A percentile compares a stretch with the other conserved stretches of the same genome.
Evolutionary conservation across 2,329 filamentous ascomycete genomes (phyloP).

Genomic region (Aureobasidium sp.): DNA sequence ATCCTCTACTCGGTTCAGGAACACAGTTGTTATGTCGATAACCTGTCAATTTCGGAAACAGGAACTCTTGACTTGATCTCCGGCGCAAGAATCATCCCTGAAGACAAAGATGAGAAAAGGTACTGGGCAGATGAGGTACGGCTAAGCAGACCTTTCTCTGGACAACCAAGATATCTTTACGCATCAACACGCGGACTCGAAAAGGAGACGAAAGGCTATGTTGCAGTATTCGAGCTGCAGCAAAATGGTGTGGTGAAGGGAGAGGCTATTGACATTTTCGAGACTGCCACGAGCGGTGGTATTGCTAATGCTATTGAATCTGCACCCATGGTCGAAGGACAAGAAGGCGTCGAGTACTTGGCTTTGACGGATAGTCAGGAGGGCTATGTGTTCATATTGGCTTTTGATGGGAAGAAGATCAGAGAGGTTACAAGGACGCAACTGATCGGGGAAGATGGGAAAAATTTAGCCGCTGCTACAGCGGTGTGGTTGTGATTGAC

Average conservation of each 20-base stretch:
- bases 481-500: constrained; percentile 26
- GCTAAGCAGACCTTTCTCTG: constrained; percentile 23
- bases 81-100: constrained; percentile 27
- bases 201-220: constrained; percentile 27
- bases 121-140: constrained; percentile 33
- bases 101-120: constrained; percentile 25
- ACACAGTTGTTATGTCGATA: constrained; percentile 31
- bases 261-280: constrained; percentile 26
- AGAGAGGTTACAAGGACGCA: constrained; percentile 25
- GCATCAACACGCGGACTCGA: constrained; percentile 29
- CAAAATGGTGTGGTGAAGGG: constrained; percentile 24
- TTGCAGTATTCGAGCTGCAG: constrained; percentile 25
- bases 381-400: constrained; percentile 27
- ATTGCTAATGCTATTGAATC: constrained; percentile 31
- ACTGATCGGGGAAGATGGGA: constrained; percentile 26
- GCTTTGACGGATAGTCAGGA: constrained; percentile 31
- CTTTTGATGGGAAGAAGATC: constrained; percentile 27
- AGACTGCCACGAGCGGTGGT: constrained; percentile 30
- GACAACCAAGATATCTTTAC: constrained; percentile 26
- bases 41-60: constrained; percentile 25
- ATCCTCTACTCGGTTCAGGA: constrained; percentile 30
- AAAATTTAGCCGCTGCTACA: constrained; percentile 27
- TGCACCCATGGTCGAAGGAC: constrained; percentile 20
- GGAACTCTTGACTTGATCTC: constrained; percentile 24
- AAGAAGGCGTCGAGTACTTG: constrained; percentile 24